Base-by-base conservation (phyloP, 306 rosid species). In the Vigna nakashimae region DNA sequence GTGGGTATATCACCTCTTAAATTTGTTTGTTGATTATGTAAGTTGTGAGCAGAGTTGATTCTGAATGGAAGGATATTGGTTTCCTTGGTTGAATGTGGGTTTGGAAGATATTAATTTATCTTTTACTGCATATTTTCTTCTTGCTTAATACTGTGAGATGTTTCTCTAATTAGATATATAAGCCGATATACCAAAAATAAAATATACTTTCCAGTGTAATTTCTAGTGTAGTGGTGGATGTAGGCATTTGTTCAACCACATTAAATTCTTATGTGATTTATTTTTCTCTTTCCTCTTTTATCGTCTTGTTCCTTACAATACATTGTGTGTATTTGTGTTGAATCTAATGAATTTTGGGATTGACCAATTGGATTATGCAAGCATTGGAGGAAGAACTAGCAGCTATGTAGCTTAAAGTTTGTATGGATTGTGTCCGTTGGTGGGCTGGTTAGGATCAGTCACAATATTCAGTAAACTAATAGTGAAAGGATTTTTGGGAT, bases 401-500 rank as follows among this genome's bases (percentile, higher is more conserved):
- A 3, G 50, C 12, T 45, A 12, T 45, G 15, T 45, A 2, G 50
- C 50, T 53, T 17, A 12, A 70, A 22, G 49, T 20, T 69, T 71
- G 15, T 24, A 13, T 57, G 66, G 52, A 66, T 7, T 24, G 14
- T 55, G 62, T 55, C 7, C 15, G 62, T 24, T 77, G 66, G 14
- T 22, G 48, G n/a, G 38, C 72, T 36, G 50, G 64, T 66, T 80
- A 58, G 77, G 69, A 72, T 24, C 6, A 5, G 53, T 18, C 16
- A 16, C 46, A 63, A 56, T 36, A n/a, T 70, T 72, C 30, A 36
- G 4, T 24, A 57, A 57, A 40, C 65, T 12, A 63, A 65, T n/a
- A 14, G 46, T 71, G 77, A 45, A 34, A n/a, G 46, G 65, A 46
- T 57, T 82, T 57, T 78, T 36, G 60, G 53, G 50, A 26, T 83